These are phyloP conservation scores for Alternaria hordeiaustralica DNA, from an alignment of 2,329 filamentous ascomycete species.

Conservation along the genomic window DNA sequence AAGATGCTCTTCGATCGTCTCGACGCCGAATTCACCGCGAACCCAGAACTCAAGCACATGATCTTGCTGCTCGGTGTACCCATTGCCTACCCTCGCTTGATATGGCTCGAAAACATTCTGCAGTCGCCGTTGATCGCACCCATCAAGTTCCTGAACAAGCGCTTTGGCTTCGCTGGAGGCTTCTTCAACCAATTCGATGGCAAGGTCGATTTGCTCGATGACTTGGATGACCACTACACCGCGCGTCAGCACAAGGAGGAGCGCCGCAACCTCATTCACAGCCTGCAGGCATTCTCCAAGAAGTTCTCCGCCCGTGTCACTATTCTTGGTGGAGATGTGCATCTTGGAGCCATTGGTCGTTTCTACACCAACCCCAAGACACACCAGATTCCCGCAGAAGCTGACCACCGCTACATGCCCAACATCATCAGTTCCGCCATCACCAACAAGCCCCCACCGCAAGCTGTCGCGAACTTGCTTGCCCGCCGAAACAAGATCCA, in stretches of 20 bases:
- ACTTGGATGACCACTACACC: conserved; percentile 79
- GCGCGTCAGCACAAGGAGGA: conserved; percentile 90
- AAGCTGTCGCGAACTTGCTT: conserved; percentile 69
- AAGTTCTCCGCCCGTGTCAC: conserved; percentile 64
- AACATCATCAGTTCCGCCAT: conserved; percentile 71
- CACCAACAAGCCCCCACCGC: conserved; percentile 71
- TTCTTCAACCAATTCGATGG: conserved; percentile 96
- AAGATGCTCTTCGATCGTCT: conserved; percentile 65
- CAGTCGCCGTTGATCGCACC: conserved; percentile 85
- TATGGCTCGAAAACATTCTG: conserved; percentile 96
- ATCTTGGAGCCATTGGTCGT: conserved; percentile 67
- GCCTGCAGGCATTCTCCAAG: conserved; percentile 66
- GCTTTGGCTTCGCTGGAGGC: conserved; percentile 83
- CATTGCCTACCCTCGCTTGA: conserved; percentile 75
- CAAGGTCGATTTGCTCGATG: conserved; percentile 68
- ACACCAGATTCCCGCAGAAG: conserved; percentile 58
- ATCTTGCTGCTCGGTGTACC: conserved; percentile 72
- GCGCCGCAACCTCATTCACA: conserved; percentile 73
- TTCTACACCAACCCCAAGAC: conserved; percentile 67
- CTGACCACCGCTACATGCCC: conserved; percentile 68
- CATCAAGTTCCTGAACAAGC: conserved; percentile 86
- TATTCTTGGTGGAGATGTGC: conserved; percentile 70
- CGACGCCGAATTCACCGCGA: conserved; percentile 58
- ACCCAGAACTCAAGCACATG: conserved; percentile 67
- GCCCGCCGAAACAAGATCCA: conserved; percentile 70